A percentile compares a stretch with the other conserved stretches of the same genome.
Evolutionary conservation across 495 filamentous ascomycete species (phyloP).

Genomic region (Daldinia grandis): DNA sequence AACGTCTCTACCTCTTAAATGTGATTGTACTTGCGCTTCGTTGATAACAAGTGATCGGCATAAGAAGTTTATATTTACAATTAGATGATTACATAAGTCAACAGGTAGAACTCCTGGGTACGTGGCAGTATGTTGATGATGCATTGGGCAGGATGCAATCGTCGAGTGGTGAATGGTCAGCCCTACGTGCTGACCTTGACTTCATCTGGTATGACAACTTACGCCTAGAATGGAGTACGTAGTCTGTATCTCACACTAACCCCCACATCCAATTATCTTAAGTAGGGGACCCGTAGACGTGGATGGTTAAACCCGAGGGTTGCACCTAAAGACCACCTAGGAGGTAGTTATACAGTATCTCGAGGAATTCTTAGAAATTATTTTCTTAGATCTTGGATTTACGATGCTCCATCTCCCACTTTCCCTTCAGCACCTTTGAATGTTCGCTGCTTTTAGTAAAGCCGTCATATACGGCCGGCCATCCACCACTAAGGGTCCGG

Average conservation of each 20-base stretch:
- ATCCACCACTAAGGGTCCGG: not conserved
- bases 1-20: not conserved
- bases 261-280: not conserved
- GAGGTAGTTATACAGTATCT: no score
- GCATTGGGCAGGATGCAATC: not conserved
- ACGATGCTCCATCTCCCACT: not conserved
- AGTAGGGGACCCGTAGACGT: no score
- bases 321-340: no score
- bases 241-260: not conserved
- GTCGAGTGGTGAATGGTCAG: not conserved
- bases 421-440: not conserved
- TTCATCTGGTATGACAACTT: not conserved
- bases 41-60: not conserved
- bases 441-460: not conserved
- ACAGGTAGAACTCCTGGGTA: not conserved
- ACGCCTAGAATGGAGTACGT: not conserved
- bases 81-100: not conserved
- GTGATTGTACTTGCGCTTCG: not conserved
- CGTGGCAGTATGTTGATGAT: not conserved
- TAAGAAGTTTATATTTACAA: not conserved
- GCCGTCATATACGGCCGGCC: not conserved
- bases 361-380: no score
- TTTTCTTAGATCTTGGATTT: not conserved
- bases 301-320: no score
- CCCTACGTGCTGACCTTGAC: not conserved